Base-by-base conservation (phyloP, 768 basidiomycete species). In the Pulveroboletus frians region DNA sequence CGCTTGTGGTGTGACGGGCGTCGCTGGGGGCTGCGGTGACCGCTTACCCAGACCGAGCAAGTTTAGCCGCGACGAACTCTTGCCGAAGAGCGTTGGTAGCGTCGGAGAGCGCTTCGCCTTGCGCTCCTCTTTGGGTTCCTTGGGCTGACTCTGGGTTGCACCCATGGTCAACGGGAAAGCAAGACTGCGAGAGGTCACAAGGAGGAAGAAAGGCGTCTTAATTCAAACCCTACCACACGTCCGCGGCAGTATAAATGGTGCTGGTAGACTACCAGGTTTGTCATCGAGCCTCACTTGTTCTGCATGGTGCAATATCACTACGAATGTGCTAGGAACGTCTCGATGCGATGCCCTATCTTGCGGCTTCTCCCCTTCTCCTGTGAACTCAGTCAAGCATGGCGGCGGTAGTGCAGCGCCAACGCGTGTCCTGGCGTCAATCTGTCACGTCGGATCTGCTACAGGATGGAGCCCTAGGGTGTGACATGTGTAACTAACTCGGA, bases 11-110 rank as follows among this genome's bases (percentile, higher is more conserved):
- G 63, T 57, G 49, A 57, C 57, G 39, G 67, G 58, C 47, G 61
- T 57, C 38, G 66, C 37, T 31, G 67, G 59, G 1, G 58, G 56
- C 23, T 63, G 65, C n/a, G 67, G 67, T 23, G 67, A 57, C 35
- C 61, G 63, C 45, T 31, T 68, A 0, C 63, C 55, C 35, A 69
- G 38, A 8, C 57, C 46, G 26, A 69, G 56, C 40, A 65, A 40
- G 50, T 57, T 64, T 27, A 68, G 47, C n/a, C 64, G 56, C n/a
- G 60, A 60, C 23, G 68, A 37, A 0, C 59, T 46, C 53, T 65
- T 69, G 51, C 56, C 54, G 14, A 65, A 41, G 39, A 65, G 41
- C 41, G 59, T 53, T 18, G 54, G 35, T 47, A 65, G 46, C 40
- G 67, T 58, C 36, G 46, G 43, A 30, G 63, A 61, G 2, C 61